These are phyloP conservation scores for Cladosporium sp. DNA, from an alignment of 2,329 filamentous ascomycete species.

Conservation along the genomic window DNA sequence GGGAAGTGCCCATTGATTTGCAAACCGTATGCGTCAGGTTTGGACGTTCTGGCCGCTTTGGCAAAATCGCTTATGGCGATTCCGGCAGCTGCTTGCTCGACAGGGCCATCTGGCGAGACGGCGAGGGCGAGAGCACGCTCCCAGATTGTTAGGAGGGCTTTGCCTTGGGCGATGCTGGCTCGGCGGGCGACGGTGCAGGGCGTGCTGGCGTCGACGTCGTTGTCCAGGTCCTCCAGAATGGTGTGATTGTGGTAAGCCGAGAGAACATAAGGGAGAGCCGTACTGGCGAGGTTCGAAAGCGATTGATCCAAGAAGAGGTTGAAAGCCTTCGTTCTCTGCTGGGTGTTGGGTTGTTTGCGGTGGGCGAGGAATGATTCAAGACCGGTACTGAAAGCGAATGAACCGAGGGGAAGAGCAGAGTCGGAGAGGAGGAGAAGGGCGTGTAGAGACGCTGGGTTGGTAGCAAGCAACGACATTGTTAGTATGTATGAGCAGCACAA, in stretches of 20 bases:
- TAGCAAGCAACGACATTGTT: background rate
- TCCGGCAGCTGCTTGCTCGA: conserved; percentile 12
- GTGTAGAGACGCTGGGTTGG: conserved; percentile 51
- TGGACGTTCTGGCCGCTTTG: conserved; percentile 27
- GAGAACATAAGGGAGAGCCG: conserved; percentile 73
- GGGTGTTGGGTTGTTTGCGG: conserved; percentile 40
- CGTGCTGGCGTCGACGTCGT: conserved; percentile 73
- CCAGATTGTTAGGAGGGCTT: conserved; percentile 75
- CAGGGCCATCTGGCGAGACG: background rate
- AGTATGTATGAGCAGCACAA: background rate
- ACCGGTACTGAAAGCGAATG: conserved; percentile 84
- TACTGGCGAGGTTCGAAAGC: conserved; percentile 69
- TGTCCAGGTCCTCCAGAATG: conserved; percentile 63
- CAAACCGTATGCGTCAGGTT: conserved; percentile 23
- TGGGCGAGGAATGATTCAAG: conserved; percentile 82
- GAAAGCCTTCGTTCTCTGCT: conserved; percentile 48
- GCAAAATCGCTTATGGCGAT: conserved; percentile 28
- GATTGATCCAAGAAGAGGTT: conserved; percentile 69
- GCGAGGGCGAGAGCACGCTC: conserved; percentile 48
- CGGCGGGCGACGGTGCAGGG: conserved; percentile 78
- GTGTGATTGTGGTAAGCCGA: conserved; percentile 59
- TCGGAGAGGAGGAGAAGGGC: conserved; percentile 77
- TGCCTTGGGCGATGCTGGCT: conserved; percentile 73
- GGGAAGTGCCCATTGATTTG: conserved; percentile 63
- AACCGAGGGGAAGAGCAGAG: conserved; percentile 78